phyloP scores from a whole-genome alignment of 768 basidiomycete species.

The Pleurotus citrinopileatus region DNA sequence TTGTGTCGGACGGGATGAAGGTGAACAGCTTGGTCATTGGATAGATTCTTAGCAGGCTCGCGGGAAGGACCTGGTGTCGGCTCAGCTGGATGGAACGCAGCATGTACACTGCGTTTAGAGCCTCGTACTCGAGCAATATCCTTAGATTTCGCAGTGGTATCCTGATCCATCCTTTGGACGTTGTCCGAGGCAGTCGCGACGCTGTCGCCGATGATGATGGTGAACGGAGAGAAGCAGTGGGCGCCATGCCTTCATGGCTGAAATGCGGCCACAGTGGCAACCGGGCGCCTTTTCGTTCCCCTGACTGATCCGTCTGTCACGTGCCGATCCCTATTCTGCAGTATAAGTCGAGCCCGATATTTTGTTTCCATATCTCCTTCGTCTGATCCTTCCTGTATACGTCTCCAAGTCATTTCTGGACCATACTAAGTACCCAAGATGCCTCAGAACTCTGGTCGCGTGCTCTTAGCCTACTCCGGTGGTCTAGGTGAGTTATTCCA shows the following conservation, averaged over 20 bases:
- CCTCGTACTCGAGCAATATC: not conserved
- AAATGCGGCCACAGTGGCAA: too few relatives aligned
- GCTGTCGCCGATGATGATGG: not conserved
- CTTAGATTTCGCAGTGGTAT: not conserved
- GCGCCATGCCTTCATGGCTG: not conserved
- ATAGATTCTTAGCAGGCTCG: not conserved
- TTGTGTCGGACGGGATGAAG: not conserved
- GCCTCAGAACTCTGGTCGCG: conserved; percentile 68
- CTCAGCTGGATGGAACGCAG: not conserved
- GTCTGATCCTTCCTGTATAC: not conserved
- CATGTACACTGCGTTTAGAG: conserved; percentile 1
- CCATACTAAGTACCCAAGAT: conserved; percentile 26
- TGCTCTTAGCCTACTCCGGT: conserved; percentile 96
- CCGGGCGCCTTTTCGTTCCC: not conserved
- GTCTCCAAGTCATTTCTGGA: not conserved
- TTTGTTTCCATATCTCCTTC: not conserved
- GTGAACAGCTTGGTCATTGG: not conserved
- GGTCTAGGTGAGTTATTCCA: conserved; percentile 73
- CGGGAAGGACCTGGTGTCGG: not conserved
- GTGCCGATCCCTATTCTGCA: too few relatives aligned
- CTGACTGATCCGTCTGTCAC: not conserved
- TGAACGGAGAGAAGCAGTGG: not conserved
- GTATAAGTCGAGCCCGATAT: too few relatives aligned
- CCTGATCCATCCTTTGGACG: not conserved
- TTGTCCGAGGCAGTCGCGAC: not conserved